phyloP scores from a whole-genome alignment of 2,329 filamentous ascomycete species.

The Diaporthe humulicola region DNA sequence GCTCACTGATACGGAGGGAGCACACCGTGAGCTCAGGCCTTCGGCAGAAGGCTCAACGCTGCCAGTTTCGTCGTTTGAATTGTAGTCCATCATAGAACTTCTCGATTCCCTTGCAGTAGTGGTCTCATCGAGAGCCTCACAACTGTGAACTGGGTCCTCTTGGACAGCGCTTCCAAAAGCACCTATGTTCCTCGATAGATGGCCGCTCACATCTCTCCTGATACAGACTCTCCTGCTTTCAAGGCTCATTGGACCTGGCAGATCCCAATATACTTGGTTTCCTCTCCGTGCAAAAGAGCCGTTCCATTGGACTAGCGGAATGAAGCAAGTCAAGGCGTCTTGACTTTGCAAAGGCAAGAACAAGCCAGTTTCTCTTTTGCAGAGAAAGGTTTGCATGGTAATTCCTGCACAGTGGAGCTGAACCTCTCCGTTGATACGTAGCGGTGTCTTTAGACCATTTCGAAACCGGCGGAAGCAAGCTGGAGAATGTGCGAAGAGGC shows the following conservation, averaged over 20 bases:
- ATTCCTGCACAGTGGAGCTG: background rate
- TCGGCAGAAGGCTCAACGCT: background rate
- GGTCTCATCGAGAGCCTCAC: background rate
- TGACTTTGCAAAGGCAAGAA: background rate
- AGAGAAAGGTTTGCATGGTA: background rate
- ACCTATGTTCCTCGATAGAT: background rate
- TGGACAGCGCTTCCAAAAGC: background rate
- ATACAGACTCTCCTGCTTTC: background rate
- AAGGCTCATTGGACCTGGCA: background rate
- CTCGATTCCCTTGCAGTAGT: background rate
- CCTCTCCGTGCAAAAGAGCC: background rate
- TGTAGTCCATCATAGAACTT: background rate
- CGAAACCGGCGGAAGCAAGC: conserved; percentile 9
- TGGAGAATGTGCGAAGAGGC: conserved; percentile 16
- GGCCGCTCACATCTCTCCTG: background rate
- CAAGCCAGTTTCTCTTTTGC: background rate
- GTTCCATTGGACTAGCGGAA: background rate
- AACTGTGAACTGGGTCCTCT: background rate
- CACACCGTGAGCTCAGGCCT: too few species aligned
- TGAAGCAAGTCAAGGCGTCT: background rate
- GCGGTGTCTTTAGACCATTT: background rate
- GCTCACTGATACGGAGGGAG: background rate
- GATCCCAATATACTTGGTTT: background rate
- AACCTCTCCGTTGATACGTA: background rate
- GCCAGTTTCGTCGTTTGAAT: background rate